These are phyloP conservation scores for Claviceps quebecensis DNA, from an alignment of 2,329 filamentous ascomycete genomes.

Conservation along the genomic window DNA sequence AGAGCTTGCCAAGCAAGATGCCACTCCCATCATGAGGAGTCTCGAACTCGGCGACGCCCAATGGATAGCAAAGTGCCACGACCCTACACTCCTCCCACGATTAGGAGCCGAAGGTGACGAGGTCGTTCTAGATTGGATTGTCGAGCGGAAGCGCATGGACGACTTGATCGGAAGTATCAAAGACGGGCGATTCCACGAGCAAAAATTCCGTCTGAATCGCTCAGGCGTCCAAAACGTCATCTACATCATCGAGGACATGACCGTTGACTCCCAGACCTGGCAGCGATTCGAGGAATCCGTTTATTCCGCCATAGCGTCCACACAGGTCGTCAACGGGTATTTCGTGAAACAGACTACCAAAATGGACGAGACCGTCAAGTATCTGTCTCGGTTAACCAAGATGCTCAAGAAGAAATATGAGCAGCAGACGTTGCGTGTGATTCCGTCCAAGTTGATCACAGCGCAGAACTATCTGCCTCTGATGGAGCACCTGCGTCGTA, in stretches of 20 bases:
- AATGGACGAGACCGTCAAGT: slow-evolving; percentile 65
- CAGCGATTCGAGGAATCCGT: slow-evolving; percentile 52
- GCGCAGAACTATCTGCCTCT: slow-evolving; percentile 51
- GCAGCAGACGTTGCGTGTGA: slow-evolving; percentile 40
- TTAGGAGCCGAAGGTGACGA: slow-evolving; percentile 52
- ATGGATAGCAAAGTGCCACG: slow-evolving; percentile 63
- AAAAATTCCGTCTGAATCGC: slow-evolving; percentile 64
- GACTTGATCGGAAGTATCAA: slow-evolving; percentile 71
- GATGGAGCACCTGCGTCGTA: slow-evolving; percentile 42
- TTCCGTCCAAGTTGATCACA: slow-evolving; percentile 51
- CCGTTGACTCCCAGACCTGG: slow-evolving; percentile 39
- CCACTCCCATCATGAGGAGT: slow-evolving; percentile 50
- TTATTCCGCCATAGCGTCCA: slow-evolving; percentile 59
- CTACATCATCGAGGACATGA: slow-evolving; percentile 64
- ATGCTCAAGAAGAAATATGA: slow-evolving; percentile 54
- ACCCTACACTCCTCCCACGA: slow-evolving; percentile 38
- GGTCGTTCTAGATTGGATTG: slow-evolving; percentile 64
- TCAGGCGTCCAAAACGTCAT: slow-evolving; percentile 64
- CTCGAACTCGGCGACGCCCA: slow-evolving; percentile 63
- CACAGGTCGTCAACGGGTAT: slow-evolving; percentile 65
- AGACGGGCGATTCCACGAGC: slow-evolving; percentile 70
- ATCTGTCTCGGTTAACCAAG: slow-evolving; percentile 57
- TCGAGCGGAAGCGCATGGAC: slow-evolving; percentile 68
- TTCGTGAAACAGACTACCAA: slow-evolving; percentile 65
- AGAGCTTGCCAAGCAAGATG: slow-evolving; percentile 52